phyloP scores from a whole-genome alignment of 2,329 filamentous ascomycete species.

The Paramyrothecium roridum region DNA sequence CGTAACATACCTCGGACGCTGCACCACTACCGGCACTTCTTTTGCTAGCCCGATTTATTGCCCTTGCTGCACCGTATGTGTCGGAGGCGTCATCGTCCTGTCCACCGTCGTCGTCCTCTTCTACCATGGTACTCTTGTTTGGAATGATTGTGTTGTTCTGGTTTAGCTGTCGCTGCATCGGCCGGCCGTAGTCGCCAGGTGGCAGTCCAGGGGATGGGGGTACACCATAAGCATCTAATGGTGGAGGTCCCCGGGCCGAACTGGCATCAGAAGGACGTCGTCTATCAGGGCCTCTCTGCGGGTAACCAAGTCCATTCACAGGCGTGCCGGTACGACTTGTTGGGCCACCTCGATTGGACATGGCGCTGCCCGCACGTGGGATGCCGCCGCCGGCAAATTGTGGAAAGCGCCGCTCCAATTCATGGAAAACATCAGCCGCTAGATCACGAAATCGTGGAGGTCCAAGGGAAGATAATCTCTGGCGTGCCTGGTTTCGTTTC shows the following conservation, averaged over 20 bases:
- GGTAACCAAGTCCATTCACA: conserved; percentile 50
- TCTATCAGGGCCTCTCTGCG: conserved; percentile 49
- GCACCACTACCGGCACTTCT: conserved; percentile 23
- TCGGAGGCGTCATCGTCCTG: not conserved
- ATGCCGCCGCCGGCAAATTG: conserved; percentile 70
- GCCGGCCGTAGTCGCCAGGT: conserved; percentile 67
- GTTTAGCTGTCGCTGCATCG: conserved; percentile 77
- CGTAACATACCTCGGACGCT: conserved; percentile 34
- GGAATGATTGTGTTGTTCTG: conserved; percentile 96
- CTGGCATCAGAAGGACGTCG: conserved; percentile 60
- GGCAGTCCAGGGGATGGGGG: conserved; percentile 58
- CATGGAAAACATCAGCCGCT: conserved; percentile 93
- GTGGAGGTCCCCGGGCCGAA: conserved; percentile 50
- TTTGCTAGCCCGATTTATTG: conserved; percentile 19
- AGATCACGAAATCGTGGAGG: conserved; percentile 85
- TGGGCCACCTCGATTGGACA: conserved; percentile 56
- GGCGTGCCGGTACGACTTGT: conserved; percentile 62
- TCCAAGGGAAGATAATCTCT: conserved; percentile 88
- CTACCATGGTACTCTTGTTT: conserved; percentile 96
- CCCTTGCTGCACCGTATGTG: not conserved
- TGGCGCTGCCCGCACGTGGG: conserved; percentile 66
- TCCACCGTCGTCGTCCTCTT: conserved; percentile 78
- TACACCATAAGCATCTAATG: conserved; percentile 44
- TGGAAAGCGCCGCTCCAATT: conserved; percentile 87
- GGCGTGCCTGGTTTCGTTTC: conserved; percentile 95